Evolutionary conservation across 805 yeast genomes (phyloP).

Genomic region (Wilhelminamyces savonicus): DNA sequence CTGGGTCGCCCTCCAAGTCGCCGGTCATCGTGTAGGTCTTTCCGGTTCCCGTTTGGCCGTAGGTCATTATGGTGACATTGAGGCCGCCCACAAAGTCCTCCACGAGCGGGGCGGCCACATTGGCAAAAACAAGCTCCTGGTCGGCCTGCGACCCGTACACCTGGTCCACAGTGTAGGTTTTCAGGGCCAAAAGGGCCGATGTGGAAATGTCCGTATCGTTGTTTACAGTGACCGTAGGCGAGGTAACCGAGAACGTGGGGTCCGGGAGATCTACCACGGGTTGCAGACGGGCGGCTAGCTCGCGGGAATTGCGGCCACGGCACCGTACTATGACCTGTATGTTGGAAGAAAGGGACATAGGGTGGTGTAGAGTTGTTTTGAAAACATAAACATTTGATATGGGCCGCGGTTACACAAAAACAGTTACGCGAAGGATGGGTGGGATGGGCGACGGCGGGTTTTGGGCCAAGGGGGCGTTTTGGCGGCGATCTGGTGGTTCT

Average conservation of each 20-base stretch:
- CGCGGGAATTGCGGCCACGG: conserved; percentile 43
- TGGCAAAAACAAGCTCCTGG: conserved; percentile 59
- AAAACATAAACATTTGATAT: too few relatives aligned
- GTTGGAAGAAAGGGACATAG: too few relatives aligned
- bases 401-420: too few relatives aligned
- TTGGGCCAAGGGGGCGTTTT: too few relatives aligned
- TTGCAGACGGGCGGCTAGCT: conserved; percentile 39
- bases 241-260: conserved; percentile 12
- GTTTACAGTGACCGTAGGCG: conserved; percentile 16
- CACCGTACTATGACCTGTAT: conserved; percentile 53
- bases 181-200: conserved; percentile 20
- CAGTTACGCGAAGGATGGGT: too few relatives aligned
- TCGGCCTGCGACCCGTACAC: conserved; percentile 81
- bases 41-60: conserved; percentile 85
- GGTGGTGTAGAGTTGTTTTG: too few relatives aligned
- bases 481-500: too few relatives aligned
- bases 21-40: conserved; percentile 75
- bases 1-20: conserved; percentile 17
- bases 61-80: conserved; percentile 76
- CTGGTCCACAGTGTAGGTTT: conserved; percentile 67
- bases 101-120: conserved; percentile 67
- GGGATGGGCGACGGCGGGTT: too few relatives aligned
- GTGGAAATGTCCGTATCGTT: conserved; percentile 10
- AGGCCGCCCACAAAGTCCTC: conserved; percentile 53
- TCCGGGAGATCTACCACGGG: conserved; percentile 43